These are phyloP conservation scores for Hexamita inflata DNA, from an alignment of 208 protist species.

Conservation along the genomic window DNA sequence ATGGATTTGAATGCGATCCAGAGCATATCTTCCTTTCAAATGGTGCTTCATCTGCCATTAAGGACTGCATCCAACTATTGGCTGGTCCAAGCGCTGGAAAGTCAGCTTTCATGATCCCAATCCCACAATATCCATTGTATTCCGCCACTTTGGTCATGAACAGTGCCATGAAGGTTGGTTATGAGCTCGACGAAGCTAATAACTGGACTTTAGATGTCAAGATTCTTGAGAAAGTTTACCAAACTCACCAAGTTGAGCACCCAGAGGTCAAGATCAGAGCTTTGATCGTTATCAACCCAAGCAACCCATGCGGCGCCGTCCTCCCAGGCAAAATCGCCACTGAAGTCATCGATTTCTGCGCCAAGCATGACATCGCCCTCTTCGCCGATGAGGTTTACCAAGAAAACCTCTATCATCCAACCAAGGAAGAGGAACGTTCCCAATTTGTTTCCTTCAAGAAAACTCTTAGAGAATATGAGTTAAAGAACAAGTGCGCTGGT, in stretches of 20 bases:
- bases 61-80: conserved; percentile 63
- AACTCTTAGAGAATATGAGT: conserved; percentile 44
- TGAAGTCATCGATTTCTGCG: conserved; percentile 60
- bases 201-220: conserved; percentile 66
- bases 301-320: conserved; percentile 86
- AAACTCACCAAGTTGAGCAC: conserved; percentile 46
- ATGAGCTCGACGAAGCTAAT: conserved; percentile 74
- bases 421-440: conserved; percentile 28
- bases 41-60: conserved; percentile 77
- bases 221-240: conserved; percentile 2
- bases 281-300: conserved; percentile 92
- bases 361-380: conserved; percentile 60
- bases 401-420: conserved; percentile 75
- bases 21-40: conserved; percentile 80
- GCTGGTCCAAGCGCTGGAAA: not conserved
- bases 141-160: conserved; percentile 78
- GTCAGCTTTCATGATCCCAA: conserved; percentile 71
- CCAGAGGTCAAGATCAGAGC: conserved; percentile 57
- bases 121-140: conserved; percentile 98
- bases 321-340: conserved; percentile 60
- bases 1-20: conserved; percentile 53
- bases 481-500: conserved; percentile 35
- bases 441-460: conserved; percentile 74
- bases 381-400: conserved; percentile 97
- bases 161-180: conserved; percentile 65